Base-by-base conservation (phyloP, 306 rosid genomes). In the Myrica gale region DNA sequence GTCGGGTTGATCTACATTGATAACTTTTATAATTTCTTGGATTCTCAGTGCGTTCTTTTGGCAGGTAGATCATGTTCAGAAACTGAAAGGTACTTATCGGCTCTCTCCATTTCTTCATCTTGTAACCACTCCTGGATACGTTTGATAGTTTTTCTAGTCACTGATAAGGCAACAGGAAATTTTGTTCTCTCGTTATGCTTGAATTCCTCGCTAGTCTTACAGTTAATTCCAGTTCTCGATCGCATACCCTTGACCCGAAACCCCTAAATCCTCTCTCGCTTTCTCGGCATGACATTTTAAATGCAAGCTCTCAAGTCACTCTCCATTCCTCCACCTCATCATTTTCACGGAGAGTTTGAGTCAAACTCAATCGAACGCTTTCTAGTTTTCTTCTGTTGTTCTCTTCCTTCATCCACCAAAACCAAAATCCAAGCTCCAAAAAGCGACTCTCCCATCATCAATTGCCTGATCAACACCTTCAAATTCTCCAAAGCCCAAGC, bases 381-480 rank as follows among this genome's bases (percentile, higher is more conserved):
- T 67, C 66, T 11, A 7, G 52, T 11, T 20, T 42, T 82, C 55
- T 79, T 74, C 78, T 85, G 80, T 48, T 43, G 80, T 20, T 63
- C 74, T 57, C 42, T 53, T 54, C 77, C 87, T 74, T 80, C 79
- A 65, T 63, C 79, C 69, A 16, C 47, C 21, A 16, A 63, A 63
- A 19, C 23, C 68, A 37, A 62, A 41, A 17, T 68, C 52, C 50
- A 72, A 54, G 1, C 37, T 71, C 74, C 76, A 9, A 43, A 73
- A 17, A 74, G 74, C 41, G 63, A 43, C 42, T 42, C 76, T 10
- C 53, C 3, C 71, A 3, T 81, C 26, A 1, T 42, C 23, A 13
- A 80, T 69, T 77, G 74, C 76, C 88, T 90, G 10, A 68, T 54
- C 66, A 48, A 79, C 26, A 78, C 76, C 55, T 69, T 80, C 80